Percentiles rank a stretch among this genome's conserved stretches.
phyloP scores from a whole-genome alignment of 2,329 filamentous ascomycete genomes.

The Hypoxylon sp. region DNA sequence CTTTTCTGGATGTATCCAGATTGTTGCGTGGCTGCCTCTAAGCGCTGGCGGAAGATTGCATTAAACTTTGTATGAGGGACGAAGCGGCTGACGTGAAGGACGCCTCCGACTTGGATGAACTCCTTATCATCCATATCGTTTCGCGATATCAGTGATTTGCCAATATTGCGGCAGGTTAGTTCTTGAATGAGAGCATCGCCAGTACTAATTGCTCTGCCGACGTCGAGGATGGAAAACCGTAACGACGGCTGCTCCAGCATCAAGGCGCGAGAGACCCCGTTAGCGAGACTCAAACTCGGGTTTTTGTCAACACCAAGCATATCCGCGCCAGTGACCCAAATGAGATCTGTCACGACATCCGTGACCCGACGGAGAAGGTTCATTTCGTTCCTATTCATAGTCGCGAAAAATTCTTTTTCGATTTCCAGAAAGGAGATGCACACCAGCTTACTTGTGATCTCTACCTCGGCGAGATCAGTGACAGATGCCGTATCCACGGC shows the following conservation, averaged over 20 bases:
- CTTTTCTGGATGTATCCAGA: background rate
- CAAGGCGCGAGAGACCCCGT: slow-evolving; percentile 36
- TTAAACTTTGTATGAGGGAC: background rate
- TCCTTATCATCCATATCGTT: slow-evolving; percentile 37
- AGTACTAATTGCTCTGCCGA: slow-evolving; percentile 10
- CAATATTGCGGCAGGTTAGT: background rate
- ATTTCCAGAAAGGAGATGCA: slow-evolving; percentile 36
- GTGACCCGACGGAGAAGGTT: slow-evolving; percentile 35
- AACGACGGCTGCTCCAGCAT: slow-evolving; percentile 43
- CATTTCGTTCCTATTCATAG: slow-evolving; percentile 26
- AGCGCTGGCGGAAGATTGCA: background rate
- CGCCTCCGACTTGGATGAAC: background rate
- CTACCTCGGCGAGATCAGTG: background rate
- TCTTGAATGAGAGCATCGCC: background rate
- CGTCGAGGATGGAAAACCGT: slow-evolving; percentile 19
- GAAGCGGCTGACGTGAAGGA: background rate
- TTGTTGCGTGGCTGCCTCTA: background rate
- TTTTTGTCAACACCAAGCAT: slow-evolving; percentile 20
- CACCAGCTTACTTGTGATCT: background rate
- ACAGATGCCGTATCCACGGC: slow-evolving; percentile 2
- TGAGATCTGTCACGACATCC: slow-evolving; percentile 18
- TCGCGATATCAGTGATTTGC: background rate
- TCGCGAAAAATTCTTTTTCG: slow-evolving; percentile 30
- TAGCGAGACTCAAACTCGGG: slow-evolving; percentile 29
- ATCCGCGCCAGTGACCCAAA: slow-evolving; percentile 37